These are phyloP conservation scores for Biscutella auriculata DNA, from an alignment of 441 rosid genomes.

Conservation along the genomic window DNA sequence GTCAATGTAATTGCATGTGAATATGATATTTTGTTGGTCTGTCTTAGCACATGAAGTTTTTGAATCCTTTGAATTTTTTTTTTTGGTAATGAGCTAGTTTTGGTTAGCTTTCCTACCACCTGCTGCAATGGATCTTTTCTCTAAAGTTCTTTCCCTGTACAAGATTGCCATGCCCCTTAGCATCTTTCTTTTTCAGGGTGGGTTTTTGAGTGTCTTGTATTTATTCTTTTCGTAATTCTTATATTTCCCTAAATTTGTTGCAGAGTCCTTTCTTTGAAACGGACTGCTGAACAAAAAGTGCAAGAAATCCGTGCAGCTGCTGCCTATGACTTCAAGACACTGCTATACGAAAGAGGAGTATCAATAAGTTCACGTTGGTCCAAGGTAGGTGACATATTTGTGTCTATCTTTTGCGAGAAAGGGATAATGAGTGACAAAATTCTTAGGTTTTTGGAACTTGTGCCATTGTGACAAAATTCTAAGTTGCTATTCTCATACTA, in stretches of 20 bases:
- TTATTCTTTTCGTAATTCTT: background rate
- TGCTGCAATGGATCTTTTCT: background rate
- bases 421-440: background rate
- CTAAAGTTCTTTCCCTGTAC: background rate
- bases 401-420: background rate
- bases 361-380: conserved; percentile 75
- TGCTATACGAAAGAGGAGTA: conserved; percentile 76
- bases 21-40: too few species aligned
- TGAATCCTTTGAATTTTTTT: too few species aligned
- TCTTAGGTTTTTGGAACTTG: background rate
- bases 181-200: conserved; percentile 23
- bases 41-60: too few species aligned
- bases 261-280: conserved; percentile 71
- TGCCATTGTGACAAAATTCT: background rate
- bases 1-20: too few species aligned
- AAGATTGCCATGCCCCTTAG: background rate
- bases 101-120: too few species aligned
- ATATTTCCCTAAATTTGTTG: conserved; percentile 11
- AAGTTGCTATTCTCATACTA: too few species aligned
- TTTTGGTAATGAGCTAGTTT: too few species aligned
- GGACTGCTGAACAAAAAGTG: conserved; percentile 66
- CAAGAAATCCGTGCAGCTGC: conserved; percentile 63
- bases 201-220: conserved; percentile 18
- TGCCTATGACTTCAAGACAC: conserved; percentile 64
- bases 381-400: conserved; percentile 41